Percentiles rank a stretch among this genome's conserved stretches.
These are phyloP conservation scores for Corymbia maculata DNA, from an alignment of 345 rosid species.

Conservation along the genomic window DNA sequence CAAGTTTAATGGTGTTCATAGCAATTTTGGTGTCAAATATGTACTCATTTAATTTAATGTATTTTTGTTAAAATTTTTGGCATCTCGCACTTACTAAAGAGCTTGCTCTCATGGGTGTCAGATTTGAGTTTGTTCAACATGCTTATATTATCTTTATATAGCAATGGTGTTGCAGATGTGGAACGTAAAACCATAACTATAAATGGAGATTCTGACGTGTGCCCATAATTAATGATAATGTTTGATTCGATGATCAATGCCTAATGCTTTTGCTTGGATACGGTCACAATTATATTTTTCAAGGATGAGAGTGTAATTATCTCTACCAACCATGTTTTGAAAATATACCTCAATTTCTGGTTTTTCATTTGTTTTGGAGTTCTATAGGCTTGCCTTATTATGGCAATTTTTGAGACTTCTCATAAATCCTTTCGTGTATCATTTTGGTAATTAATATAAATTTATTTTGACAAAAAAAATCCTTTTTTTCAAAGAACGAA, in stretches of 20 bases:
- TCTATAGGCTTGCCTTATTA: rapidly evolving
- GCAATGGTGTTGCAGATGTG: no score
- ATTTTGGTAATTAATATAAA: neutral
- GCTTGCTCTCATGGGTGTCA: rapidly evolving
- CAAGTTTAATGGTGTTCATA: no score
- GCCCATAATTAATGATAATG: no score
- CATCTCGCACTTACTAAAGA: rapidly evolving
- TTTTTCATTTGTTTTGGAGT: no score
- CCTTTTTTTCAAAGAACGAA: neutral
- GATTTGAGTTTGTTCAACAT: rapidly evolving
- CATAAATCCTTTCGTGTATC: rapidly evolving
- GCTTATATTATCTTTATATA: neutral
- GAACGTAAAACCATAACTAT: no score
- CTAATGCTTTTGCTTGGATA: rapidly evolving
- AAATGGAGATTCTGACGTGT: rapidly evolving
- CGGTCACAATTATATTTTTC: rapidly evolving
- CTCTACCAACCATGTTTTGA: neutral
- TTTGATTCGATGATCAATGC: rapidly evolving
- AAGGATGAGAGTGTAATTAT: rapidly evolving
- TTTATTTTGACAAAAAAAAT: no score
- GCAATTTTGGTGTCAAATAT: rapidly evolving
- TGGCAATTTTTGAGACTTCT: rapidly evolving
- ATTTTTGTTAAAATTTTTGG: neutral
- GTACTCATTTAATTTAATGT: no score
- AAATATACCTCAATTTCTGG: neutral